phyloP scores from a whole-genome alignment of 2,329 filamentous ascomycete genomes.

The Aspergillus fumigatus region DNA sequence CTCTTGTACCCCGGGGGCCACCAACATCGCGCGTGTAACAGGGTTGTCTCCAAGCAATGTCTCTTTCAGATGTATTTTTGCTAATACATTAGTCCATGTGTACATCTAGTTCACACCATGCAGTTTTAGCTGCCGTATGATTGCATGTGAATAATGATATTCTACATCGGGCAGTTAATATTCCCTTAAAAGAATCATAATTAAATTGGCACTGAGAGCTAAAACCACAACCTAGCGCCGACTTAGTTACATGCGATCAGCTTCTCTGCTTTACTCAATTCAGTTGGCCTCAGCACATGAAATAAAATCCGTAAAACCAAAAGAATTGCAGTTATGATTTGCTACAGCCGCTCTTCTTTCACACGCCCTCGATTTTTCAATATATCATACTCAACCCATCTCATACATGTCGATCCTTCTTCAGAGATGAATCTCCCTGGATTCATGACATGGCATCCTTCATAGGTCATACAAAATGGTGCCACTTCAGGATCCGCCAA shows the following conservation, averaged over 20 bases:
- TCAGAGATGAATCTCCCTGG: constrained; percentile 71
- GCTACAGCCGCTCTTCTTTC: constrained; percentile 58
- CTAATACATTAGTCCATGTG: not conserved
- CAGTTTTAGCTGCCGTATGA: not conserved
- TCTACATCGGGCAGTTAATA: not conserved
- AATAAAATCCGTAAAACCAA: not conserved
- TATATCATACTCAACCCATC: constrained; percentile 86
- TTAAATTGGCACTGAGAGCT: not conserved
- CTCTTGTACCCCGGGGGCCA: not conserved
- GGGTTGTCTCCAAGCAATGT: not conserved
- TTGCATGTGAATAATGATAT: not conserved
- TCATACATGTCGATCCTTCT: constrained; percentile 62
- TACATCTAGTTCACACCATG: not conserved
- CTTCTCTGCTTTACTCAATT: not conserved
- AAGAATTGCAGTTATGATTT: not conserved
- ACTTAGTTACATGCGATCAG: not conserved
- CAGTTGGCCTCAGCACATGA: not conserved
- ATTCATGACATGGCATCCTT: constrained; percentile 94
- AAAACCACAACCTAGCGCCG: not conserved
- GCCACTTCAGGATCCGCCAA: constrained; percentile 77
- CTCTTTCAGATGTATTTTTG: not conserved
- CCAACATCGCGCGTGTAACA: not conserved
- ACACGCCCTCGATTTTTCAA: constrained; percentile 56
- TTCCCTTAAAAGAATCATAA: not conserved
- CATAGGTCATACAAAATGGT: constrained; percentile 84